phyloP scores from a whole-genome alignment of 805 yeast species.

The Candida pseudoglaebosa region DNA sequence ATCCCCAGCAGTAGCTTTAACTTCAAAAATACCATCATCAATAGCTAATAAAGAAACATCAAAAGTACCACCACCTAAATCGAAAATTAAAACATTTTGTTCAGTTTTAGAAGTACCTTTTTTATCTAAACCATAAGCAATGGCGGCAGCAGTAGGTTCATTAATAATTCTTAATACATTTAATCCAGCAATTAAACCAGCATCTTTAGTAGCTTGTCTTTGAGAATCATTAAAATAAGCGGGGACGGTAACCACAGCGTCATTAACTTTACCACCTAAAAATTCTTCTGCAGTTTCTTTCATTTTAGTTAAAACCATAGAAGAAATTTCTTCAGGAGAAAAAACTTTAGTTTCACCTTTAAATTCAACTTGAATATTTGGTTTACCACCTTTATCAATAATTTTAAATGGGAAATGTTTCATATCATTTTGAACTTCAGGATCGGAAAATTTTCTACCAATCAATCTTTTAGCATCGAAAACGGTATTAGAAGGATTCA shows the following conservation, averaged over 20 bases:
- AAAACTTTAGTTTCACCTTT: slow-evolving; percentile 83
- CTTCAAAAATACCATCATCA: slow-evolving; percentile 91
- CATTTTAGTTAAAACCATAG: slow-evolving; percentile 91
- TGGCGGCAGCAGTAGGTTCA: slow-evolving; percentile 46
- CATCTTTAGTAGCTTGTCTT: slow-evolving; percentile 44
- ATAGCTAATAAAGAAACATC: slow-evolving; percentile 86
- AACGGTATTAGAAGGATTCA: slow-evolving; percentile 90
- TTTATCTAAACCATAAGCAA: slow-evolving; percentile 48
- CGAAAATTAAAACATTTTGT: slow-evolving; percentile 87
- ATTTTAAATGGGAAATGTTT: slow-evolving; percentile 90
- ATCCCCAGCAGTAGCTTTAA: slow-evolving; percentile 92
- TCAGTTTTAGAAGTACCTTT: slow-evolving; percentile 47
- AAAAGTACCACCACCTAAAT: slow-evolving; percentile 97
- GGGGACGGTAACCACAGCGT: slow-evolving; percentile 42
- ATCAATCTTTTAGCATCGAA: slow-evolving; percentile 95
- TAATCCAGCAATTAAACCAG: slow-evolving; percentile 45
- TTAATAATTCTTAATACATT: slow-evolving; percentile 41
- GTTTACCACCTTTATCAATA: slow-evolving; percentile 76
- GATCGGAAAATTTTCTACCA: slow-evolving; percentile 74
- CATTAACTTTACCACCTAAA: slow-evolving; percentile 74
- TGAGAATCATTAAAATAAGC: slow-evolving; percentile 43
- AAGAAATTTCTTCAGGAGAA: slow-evolving; percentile 92
- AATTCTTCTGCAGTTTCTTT: slow-evolving; percentile 90
- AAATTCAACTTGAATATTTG: slow-evolving; percentile 80
- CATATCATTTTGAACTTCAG: slow-evolving; percentile 72